Base-by-base conservation (phyloP, 139 green algal species). In the Chlorella ohadii region DNA sequence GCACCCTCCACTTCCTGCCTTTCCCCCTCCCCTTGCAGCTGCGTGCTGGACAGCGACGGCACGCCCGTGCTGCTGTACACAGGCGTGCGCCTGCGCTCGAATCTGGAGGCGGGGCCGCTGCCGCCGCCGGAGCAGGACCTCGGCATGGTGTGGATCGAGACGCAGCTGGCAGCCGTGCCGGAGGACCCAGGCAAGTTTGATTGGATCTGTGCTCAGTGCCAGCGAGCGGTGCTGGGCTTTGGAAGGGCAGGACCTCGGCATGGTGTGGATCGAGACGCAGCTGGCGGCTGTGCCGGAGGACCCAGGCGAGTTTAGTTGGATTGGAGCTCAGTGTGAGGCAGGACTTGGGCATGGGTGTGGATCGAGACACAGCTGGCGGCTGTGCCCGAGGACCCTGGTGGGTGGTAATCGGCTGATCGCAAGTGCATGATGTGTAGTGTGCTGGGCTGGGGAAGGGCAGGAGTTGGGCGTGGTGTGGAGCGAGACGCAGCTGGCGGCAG, bases 191-290 rank as follows among this genome's bases (percentile, higher is more conserved):
- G 76, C 57, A 23, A 2, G 34, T 7, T 13, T 33, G 20, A 1
- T 7, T 66, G 22, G 11, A 15, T 64, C 4, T 20, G n/a, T n/a
- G n/a, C n/a, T n/a, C n/a, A n/a, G n/a, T n/a, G n/a, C n/a, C n/a
- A n/a, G n/a, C n/a, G n/a, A n/a, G n/a, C n/a, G n/a, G n/a, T n/a
- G n/a, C n/a, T n/a, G n/a, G n/a, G n/a, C n/a, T n/a, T n/a, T n/a
- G n/a, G n/a, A n/a, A n/a, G n/a, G n/a, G n/a, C n/a, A n/a, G n/a
- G n/a, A n/a, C n/a, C n/a, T 94, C 11, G 87, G 90, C 28, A 88
- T 98, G 80, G 94, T 95, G 1, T 98, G 96, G 81, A 91, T 98
- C 19, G 95, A 98, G 84, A 88, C 73, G 9, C 95, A 98, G 89
- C 86, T 90, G 31, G 77, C 84, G 16, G 95, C 93, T 22, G 76